Evolutionary conservation across 2,329 filamentous ascomycete genomes (phyloP).

Genomic region (Pyrenophora seminiperda): DNA sequence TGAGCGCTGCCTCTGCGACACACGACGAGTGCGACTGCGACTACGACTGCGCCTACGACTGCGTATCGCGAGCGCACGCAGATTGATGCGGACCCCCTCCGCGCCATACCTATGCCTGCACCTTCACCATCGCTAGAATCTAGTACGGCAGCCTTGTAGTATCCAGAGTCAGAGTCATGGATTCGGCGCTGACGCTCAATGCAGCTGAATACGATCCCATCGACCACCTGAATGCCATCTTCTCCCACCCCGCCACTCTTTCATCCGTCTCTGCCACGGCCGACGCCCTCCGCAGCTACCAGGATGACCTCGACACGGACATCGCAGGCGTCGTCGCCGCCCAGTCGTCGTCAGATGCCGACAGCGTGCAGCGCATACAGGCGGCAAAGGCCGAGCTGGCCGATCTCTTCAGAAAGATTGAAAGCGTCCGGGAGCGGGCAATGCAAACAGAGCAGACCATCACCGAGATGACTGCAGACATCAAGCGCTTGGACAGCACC

Average conservation of each 20-base stretch:
- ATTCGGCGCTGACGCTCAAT: slow-evolving; percentile 30
- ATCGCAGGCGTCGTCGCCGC: slow-evolving; percentile 73
- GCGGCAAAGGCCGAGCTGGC: slow-evolving; percentile 87
- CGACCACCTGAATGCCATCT: slow-evolving; percentile 89
- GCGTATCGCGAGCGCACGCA: slow-evolving; percentile 35
- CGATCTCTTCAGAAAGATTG: slow-evolving; percentile 91
- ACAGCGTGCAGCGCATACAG: slow-evolving; percentile 89
- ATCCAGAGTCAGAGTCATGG: slow-evolving; percentile 15
- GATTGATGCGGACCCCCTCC: slow-evolving; percentile 44
- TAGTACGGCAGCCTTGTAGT: slow-evolving; percentile 34
- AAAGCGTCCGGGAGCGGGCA: slow-evolving; percentile 85
- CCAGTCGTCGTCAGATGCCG: slow-evolving; percentile 83
- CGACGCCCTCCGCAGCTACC: slow-evolving; percentile 72
- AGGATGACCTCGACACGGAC: slow-evolving; percentile 79
- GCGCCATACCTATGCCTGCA: slow-evolving; percentile 47
- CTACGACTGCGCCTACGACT: slow-evolving; percentile 24
- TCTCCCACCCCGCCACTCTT: slow-evolving; percentile 85
- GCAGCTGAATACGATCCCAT: slow-evolving; percentile 90
- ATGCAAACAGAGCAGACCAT: slow-evolving; percentile 94
- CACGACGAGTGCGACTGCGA: neutral
- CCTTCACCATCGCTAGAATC: slow-evolving; percentile 46
- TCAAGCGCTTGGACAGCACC: slow-evolving; percentile 94
- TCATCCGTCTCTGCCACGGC: slow-evolving; percentile 76
- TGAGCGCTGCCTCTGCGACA: neutral
- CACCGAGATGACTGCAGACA: slow-evolving; percentile 98